Percentiles rank a stretch among this genome's conserved stretches.
phyloP scores from a whole-genome alignment of 2,329 filamentous ascomycete species.

The Ascosphaera acerosa region DNA sequence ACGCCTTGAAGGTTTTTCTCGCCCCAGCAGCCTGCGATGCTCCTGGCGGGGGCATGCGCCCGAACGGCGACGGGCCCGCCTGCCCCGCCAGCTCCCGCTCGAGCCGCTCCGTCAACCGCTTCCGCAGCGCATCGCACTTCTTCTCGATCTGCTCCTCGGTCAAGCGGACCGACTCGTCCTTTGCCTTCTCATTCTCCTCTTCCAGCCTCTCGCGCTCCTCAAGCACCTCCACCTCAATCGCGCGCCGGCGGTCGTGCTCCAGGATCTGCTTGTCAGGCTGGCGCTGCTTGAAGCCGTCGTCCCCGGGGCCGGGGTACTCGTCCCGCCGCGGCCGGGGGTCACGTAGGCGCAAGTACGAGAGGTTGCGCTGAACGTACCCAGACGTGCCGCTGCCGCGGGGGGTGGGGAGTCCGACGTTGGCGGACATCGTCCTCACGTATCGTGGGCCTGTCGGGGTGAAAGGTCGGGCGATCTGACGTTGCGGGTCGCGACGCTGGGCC shows the following conservation, averaged over 20 bases:
- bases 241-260: slow-evolving; percentile 76
- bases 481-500: too few relatives aligned
- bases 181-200: slow-evolving; percentile 42
- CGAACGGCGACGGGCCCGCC: slow-evolving; percentile 12
- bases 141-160: slow-evolving; percentile 82
- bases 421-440: too few relatives aligned
- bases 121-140: slow-evolving; percentile 39
- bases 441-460: too few relatives aligned
- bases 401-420: slow-evolving; percentile 88
- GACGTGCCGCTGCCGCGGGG: slow-evolving; percentile 89
- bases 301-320: slow-evolving; percentile 35
- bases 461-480: too few relatives aligned
- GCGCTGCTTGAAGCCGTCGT: slow-evolving; percentile 38
- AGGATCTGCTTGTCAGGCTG: slow-evolving; percentile 81
- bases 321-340: slow-evolving; percentile 34
- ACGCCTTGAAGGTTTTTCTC: slow-evolving; percentile 43
- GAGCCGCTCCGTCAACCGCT: slow-evolving; percentile 33
- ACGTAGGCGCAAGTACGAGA: slow-evolving; percentile 65
- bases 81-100: slow-evolving; percentile 21
- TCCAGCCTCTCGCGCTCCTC: slow-evolving; percentile 78
- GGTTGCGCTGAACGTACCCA: slow-evolving; percentile 91
- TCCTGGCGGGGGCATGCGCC: slow-evolving; percentile 1
- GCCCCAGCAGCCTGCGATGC: slow-evolving; percentile 4
- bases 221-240: slow-evolving; percentile 81
- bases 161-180: slow-evolving; percentile 50